Evolutionary conservation across 2,329 filamentous ascomycete genomes (phyloP), one percentile per base, ranked within the genome.

Genomic region (Meredithiella fracta): DNA sequence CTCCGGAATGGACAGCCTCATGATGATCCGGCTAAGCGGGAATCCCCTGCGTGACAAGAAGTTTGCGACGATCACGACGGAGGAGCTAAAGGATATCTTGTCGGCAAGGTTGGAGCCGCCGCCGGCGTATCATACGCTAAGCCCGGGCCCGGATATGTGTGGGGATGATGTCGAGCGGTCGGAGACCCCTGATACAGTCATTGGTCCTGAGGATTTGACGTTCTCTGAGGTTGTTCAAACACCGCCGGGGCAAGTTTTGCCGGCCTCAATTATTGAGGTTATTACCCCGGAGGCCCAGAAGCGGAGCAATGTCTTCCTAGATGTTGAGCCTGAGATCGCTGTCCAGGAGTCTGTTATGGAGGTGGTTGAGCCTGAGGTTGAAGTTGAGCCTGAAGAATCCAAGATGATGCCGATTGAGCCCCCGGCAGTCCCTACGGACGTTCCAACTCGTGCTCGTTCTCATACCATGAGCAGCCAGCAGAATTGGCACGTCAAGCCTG

Each of bases 1-100:
- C 58, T 85, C 83, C 3, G 72, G 79, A 25, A 95, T 97, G 88
- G 80, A 87, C 4, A 81, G 70, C 47, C 70, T 98, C 8, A 76
- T 80, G 20, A 82, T 82, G 65, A 76, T 97, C 44, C 80, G 83
- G 3, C 73, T 98, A 31, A 82, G 82, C 47, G 89, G 88, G n/a
- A 98, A 98, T 63, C 92, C 92, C 0, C 71, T 98, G 14, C 77
- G 86, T 14, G 89, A 96, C 65, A 89, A 85, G 65, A 95, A 89
- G 65, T 88, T 92, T 62, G 73, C 90, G 14, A 84, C 79, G 0
- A 86, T 94, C 70, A 77, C 77, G 22, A 89, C 86, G 0, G 85
- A 88, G 14, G 85, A 92, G 55, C 72, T 97, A 60, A 95, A 94
- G 67, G 77, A 78, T 44, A 79, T 82, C 47, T 70, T 96, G 47